These are phyloP conservation scores for Amaranthus tricolor DNA, from an alignment of 179 eudicot genomes.

Conservation along the genomic window DNA sequence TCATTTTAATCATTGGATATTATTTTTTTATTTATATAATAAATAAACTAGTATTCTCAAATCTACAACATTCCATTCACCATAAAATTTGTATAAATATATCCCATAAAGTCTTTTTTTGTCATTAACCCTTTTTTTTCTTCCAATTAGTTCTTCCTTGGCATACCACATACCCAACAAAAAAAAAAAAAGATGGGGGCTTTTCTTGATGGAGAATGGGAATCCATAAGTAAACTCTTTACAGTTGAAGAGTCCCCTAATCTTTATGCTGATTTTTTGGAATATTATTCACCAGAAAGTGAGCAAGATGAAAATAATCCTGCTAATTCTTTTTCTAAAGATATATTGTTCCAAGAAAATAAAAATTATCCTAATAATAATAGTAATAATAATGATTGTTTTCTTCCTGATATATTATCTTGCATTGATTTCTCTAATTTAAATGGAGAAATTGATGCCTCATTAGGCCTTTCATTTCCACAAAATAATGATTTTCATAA, in stretches of 20 bases:
- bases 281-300: slow-evolving; percentile 28
- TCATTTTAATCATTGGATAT: slow-evolving; percentile 19
- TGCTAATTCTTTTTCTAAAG: slow-evolving; percentile 23
- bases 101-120: slow-evolving; percentile 10
- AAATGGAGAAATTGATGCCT: slow-evolving; percentile 21
- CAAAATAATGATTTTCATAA: slow-evolving; percentile 14
- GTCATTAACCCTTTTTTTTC: slow-evolving; percentile 11
- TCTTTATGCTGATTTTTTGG: slow-evolving; percentile 23
- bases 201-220: slow-evolving; percentile 68
- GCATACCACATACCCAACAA: background rate
- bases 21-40: background rate
- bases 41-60: slow-evolving; percentile 19
- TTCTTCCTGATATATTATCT: slow-evolving; percentile 25
- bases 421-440: slow-evolving; percentile 25
- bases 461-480: slow-evolving; percentile 23
- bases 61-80: slow-evolving; percentile 21
- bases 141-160: background rate
- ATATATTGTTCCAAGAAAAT: background rate
- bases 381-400: slow-evolving; percentile 24
- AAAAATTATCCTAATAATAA: background rate
- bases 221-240: slow-evolving; percentile 51
- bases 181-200: slow-evolving; percentile 27
- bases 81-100: slow-evolving; percentile 19
- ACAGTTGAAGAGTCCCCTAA: slow-evolving; percentile 42
- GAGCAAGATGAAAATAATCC: slow-evolving; percentile 13